Evolutionary conservation across 2,329 filamentous ascomycete species (phyloP), one percentile per base, ranked within the genome.

Genomic region (Ophiostoma novo-ulmi): DNA sequence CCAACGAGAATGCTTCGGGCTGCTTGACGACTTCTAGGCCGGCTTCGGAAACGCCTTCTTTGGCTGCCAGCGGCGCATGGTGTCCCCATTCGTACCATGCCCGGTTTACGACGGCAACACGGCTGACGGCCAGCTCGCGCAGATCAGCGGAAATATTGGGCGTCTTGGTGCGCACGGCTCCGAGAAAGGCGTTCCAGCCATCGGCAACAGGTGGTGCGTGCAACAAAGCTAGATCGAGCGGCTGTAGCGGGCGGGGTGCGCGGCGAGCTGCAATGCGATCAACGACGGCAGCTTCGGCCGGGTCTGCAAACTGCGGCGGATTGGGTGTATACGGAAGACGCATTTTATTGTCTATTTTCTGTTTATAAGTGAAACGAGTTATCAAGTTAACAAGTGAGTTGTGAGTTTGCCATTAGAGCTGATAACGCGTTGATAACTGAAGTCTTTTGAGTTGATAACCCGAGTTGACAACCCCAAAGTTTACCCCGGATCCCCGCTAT

Each of bases 1-100:
- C 55, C 67, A 44, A 39, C 68, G 44, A 78, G 75, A 14, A 78
- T 72, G 76, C 72, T 0, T 70, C 76, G 26, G 79, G 76, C 36
- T 73, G 72, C 79, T 80, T 82, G 48, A 85, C 79, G 5, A 80
- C 74, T 2, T 81, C 80, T 75, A 89, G 79, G 8, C 81, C 84
- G 20, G 80, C 82, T 41, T 83, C 79, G 22, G 81, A 79, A 5
- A 92, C 84, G 5, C 89, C 88, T 0, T 84, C 88, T 26, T 81
- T 80, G 10, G 83, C 81, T 5, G 85, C 85, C 17, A 94, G 82
- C 1, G 92, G 92, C 20, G 88, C 89, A 77, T 97, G 93, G 70
- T 92, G 87, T 48, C 82, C 85, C 92, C 91, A 96, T 79, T 97
- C 93, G 79, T 93, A 96, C 88, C 90, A 92, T 1, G 93, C 93